Base-by-base conservation (phyloP, 169 alveolate genomes). In the Cyclospora cayetanensis region DNA sequence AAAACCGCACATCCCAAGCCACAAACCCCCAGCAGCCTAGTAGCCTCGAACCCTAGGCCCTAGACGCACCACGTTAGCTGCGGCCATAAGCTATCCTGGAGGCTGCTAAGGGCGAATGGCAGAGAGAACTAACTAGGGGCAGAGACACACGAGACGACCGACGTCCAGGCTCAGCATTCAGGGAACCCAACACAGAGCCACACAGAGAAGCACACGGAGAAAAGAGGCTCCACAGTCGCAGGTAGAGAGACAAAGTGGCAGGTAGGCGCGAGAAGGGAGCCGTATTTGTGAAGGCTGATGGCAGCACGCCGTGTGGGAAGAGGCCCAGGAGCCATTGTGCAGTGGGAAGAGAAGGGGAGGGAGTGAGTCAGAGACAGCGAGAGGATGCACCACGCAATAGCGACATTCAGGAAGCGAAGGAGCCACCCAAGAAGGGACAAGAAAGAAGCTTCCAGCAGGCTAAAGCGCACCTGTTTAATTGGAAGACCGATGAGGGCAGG, bases 1-100 rank as follows among this genome's bases (percentile, higher is more conserved):
- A 96, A 88, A 70, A 90, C 90, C 76, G 95, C 96, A 41, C 93
- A 63, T 46, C 72, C 77, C 35, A 95, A 83, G 39, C 95, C 9
- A 35, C 63, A 29, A 31, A 72, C 15, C 55, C 12, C 29, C 50
- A 31, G 4, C 42, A 68, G 80, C 43, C 34, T 2, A 11, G 77
- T 42, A 18, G 9, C 25, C 60, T 9, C 9, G 25, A 50, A 11
- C 18, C 25, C 60, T 50, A 18, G 60, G n/a, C n/a, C n/a, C n/a
- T n/a, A n/a, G n/a, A n/a, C n/a, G n/a, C n/a, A n/a, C n/a, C 60
- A 11, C 60, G 5, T 37, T 42, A 25, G 77, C 7, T 50, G 60
- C 60, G 18, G 60, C 60, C 9, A 18, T 50, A 50, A 18, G 25
- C 9, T 18, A 9, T 11, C 60, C 60, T n/a, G n/a, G n/a, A n/a